Conservation (phyloP, 805 yeast genomes). For the Zygoascus flipseniorum region DNA sequence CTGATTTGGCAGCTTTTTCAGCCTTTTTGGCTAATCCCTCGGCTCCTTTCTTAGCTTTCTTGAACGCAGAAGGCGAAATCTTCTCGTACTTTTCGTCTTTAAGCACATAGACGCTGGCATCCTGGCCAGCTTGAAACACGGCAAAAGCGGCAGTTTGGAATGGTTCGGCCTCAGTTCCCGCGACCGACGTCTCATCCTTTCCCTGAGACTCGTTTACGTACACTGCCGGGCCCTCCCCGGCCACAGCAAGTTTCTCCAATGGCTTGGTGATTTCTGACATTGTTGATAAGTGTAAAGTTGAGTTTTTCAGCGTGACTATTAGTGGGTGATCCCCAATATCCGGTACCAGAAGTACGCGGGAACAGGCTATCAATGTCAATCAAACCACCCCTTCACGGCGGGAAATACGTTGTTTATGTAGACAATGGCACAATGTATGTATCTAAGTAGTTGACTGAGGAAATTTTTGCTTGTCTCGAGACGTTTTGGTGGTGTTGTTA, state of each 20-base stretch:
- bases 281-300: neutral
- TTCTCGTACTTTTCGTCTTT: conserved; percentile 56
- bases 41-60: conserved; percentile 94
- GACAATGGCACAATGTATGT: too few relatives aligned
- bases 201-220: conserved; percentile 75
- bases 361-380: too few relatives aligned
- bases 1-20: conserved; percentile 52
- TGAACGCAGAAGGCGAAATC: conserved; percentile 83
- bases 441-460: too few relatives aligned
- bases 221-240: conserved; percentile 20
- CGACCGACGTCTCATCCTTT: conserved; percentile 45
- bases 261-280: conserved; percentile 16
- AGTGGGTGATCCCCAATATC: neutral
- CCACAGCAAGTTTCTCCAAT: conserved; percentile 14
- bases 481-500: too few relatives aligned
- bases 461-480: too few relatives aligned
- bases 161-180: conserved; percentile 64
- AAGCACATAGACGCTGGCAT: conserved; percentile 39
- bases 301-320: neutral
- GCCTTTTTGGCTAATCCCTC: conserved; percentile 81
- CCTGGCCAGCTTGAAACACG: conserved; percentile 31
- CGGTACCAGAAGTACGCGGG: neutral
- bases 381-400: too few relatives aligned
- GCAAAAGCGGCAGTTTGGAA: conserved; percentile 83
- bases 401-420: too few relatives aligned